Base-by-base conservation (phyloP, 2,329 filamentous ascomycete species). In the Cercospora sesami region DNA sequence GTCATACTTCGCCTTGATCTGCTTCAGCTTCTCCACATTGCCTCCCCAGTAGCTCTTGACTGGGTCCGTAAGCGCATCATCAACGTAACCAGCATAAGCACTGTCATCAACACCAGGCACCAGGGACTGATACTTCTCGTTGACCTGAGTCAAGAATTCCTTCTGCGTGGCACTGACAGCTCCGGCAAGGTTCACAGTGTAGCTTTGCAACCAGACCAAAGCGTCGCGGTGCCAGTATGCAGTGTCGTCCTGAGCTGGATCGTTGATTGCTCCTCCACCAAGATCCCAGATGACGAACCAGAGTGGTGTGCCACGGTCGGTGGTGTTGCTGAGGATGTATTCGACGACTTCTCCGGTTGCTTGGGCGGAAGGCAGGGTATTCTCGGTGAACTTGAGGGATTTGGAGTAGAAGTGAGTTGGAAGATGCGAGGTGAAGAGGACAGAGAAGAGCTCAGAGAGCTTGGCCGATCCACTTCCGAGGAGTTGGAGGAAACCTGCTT, bases 1-100 rank as follows among this genome's bases (percentile, higher is more conserved):
- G 59, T 79, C 78, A 36, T 78, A 78, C 68, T 75, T 76, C 2
- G 61, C 55, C 57, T 78, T 76, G 48, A 79, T 73, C 51, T 45
- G 10, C 65, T 78, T 70, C 62, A 79, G 53, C 64, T 63, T 72
- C 63, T 67, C 48, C n/a, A 78, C 23, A 64, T 78, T 78, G 5
- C 64, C 63, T n/a, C 71, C 72, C 12, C 73, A 74, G 60, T 78
- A 79, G 30, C 67, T 69, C 60, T 75, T 71, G 9, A 72, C 72
- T 30, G 70, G 68, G n/a, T 75, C 72, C 2, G 75, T 71, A 36
- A 79, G 73, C 39, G 73, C 77, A 68, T 77, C 71, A 48, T 75
- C 73, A 5, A 73, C 64, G 62, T 71, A 72, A 7, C 69, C 68
- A 28, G 68, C 63, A 51, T 68, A 71, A 31, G 66, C 69, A 62